These are phyloP conservation scores for Phlegmacium glaucopus DNA, from an alignment of 768 basidiomycete genomes.

Conservation along the genomic window DNA sequence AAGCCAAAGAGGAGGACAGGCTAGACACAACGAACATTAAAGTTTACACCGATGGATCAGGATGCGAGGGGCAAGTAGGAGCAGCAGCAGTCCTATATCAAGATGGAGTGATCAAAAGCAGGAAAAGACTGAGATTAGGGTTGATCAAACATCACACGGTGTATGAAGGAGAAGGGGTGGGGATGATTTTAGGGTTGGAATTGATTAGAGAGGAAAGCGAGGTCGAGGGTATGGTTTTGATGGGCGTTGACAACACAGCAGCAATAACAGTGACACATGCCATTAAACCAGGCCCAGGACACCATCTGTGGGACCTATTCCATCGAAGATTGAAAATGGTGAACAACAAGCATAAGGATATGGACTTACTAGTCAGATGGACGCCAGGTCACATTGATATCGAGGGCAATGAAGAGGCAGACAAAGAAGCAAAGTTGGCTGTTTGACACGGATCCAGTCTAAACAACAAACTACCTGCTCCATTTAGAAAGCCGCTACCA, in stretches of 20 bases:
- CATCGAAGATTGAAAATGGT: not conserved
- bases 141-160: constrained; percentile 5
- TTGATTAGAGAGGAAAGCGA: not conserved
- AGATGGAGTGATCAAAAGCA: not conserved
- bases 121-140: constrained; percentile 3
- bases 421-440: not conserved
- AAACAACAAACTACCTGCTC: not conserved
- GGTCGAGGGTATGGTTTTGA: not conserved
- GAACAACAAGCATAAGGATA: not conserved
- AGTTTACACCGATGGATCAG: not conserved
- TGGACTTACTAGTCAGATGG: constrained; percentile 1
- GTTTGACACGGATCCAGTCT: not conserved
- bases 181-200: not conserved
- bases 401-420: constrained; percentile 2
- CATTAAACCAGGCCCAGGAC: not conserved
- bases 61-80: not conserved
- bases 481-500: constrained; percentile 1
- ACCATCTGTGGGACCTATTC: not conserved
- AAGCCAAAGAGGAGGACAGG: not conserved
- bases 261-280: not conserved
- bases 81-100: constrained; percentile 12
- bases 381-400: not conserved
- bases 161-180: constrained; percentile 10
- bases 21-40: not conserved
- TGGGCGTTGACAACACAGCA: not conserved